These are phyloP conservation scores for Sphenostylis stenocarpa DNA, from an alignment of 306 rosid species.

Conservation along the genomic window DNA sequence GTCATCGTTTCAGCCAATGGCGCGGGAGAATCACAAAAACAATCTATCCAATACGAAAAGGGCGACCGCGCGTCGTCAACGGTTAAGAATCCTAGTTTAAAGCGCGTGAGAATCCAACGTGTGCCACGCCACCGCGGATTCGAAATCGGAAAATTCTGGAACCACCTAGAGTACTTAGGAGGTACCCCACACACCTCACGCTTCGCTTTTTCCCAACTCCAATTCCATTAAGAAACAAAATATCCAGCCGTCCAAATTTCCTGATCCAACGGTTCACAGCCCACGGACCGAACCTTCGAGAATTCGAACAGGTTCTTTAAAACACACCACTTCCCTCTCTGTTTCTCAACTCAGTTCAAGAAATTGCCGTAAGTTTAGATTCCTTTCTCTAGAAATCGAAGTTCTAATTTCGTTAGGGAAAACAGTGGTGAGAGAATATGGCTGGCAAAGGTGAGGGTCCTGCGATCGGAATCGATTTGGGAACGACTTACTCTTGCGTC, in stretches of 20 bases:
- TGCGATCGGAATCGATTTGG: conserved; percentile 58
- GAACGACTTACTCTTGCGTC: conserved; percentile 53
- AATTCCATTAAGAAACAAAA: neutral
- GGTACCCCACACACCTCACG: neutral
- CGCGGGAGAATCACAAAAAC: conserved; percentile 26
- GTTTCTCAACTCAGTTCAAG: neutral
- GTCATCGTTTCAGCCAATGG: neutral
- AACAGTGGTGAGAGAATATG: conserved; percentile 13
- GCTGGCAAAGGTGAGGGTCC: conserved; percentile 61
- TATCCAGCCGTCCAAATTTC: conserved; percentile 6
- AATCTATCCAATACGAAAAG: neutral
- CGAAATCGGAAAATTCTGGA: conserved; percentile 47
- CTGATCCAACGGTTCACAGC: conserved; percentile 45
- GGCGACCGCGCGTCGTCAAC: neutral
- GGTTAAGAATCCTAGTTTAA: neutral
- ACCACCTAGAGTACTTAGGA: conserved; percentile 36
- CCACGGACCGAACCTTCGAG: conserved; percentile 44
- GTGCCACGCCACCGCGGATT: neutral
- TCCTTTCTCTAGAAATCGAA: neutral
- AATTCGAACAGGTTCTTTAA: conserved; percentile 28
- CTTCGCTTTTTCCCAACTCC: neutral
- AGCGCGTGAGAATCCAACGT: neutral
- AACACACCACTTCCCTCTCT: neutral
- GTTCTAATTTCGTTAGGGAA: neutral
- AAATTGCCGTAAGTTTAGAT: neutral